Base-by-base conservation (phyloP, 192 early-diverging fungal genomes). In the Haplosporangium gracile region DNA sequence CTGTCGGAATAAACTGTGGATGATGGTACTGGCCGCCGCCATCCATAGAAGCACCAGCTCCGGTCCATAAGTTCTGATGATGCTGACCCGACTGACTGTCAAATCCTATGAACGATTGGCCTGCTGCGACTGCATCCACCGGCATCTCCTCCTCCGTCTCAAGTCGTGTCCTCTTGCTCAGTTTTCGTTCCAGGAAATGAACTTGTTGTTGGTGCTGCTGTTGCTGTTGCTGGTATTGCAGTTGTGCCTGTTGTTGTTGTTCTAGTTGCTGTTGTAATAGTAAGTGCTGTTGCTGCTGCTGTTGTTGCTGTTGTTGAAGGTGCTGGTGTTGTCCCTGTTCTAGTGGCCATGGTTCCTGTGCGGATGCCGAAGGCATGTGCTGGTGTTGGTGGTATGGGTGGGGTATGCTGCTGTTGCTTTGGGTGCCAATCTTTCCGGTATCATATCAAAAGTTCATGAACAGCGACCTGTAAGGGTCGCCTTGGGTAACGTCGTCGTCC, bases 391-490 rank as follows among this genome's bases (percentile, higher is more conserved):
- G 75, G 57, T 82, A 69, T 74, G 72, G 53, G 32, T 82, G 75
- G 74, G 69, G 80, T 78, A 74, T 76, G 79, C 79, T 81, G 79
- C 78, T 81, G 74, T 86, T 70, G 60, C 60, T 3, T 65, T 26
- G 60, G 63, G 70, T 73, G 84, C 84, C 74, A 86, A 86, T 86
- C 84, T 86, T 86, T 86, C 84, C 84, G 79, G 84, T 51, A 72
- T 86, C 79, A 81, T 86, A 91, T 93, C 88, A 95, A 90, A 96
- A 96, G 75, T 93, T 92, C 69, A 90, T 87, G 83, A 98, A 98
- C 49, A 97, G 88, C 68, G 93, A 93, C 68, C 92, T 88, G 90
- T 94, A 97, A 29, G 97, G 97, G 89, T 98, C 96, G 26, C 83
- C 87, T 32, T 88, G 70, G 39, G 68, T 69, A 63, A 90, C 85